phyloP scores from a whole-genome alignment of 768 basidiomycete species.

The Lactifluus pinguis region DNA sequence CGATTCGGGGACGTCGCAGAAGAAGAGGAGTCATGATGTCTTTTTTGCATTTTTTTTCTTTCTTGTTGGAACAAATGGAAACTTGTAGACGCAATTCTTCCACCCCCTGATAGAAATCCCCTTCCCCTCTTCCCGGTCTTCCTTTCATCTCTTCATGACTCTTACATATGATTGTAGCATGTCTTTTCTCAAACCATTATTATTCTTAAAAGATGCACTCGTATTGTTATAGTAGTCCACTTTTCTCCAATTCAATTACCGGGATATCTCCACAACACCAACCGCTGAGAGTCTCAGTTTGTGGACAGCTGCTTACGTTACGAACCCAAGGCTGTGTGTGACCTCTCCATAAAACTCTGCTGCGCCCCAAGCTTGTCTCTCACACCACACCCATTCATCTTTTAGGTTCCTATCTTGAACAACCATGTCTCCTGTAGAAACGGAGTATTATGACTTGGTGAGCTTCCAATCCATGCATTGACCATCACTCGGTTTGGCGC shows the following conservation, averaged over 20 bases:
- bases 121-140: too few species aligned
- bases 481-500: too few species aligned
- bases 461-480: neutral
- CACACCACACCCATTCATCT: neutral
- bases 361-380: neutral
- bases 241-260: neutral
- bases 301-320: neutral
- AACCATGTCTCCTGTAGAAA: constrained; percentile 79
- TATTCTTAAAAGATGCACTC: neutral
- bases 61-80: neutral
- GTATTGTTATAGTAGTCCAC: neutral
- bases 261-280: too few species aligned
- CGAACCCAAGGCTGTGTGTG: neutral
- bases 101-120: too few species aligned
- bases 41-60: too few species aligned
- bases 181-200: neutral
- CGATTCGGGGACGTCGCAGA: constrained; percentile 9
- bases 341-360: neutral
- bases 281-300: too few species aligned
- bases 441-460: constrained; percentile 78
- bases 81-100: neutral
- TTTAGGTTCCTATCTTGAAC: neutral
- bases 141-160: neutral
- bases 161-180: constrained; percentile 3
- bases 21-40: constrained; percentile 23